Evolutionary conservation across 495 filamentous ascomycete genomes (phyloP).

Genomic region (Trichoderma asperelloides): DNA sequence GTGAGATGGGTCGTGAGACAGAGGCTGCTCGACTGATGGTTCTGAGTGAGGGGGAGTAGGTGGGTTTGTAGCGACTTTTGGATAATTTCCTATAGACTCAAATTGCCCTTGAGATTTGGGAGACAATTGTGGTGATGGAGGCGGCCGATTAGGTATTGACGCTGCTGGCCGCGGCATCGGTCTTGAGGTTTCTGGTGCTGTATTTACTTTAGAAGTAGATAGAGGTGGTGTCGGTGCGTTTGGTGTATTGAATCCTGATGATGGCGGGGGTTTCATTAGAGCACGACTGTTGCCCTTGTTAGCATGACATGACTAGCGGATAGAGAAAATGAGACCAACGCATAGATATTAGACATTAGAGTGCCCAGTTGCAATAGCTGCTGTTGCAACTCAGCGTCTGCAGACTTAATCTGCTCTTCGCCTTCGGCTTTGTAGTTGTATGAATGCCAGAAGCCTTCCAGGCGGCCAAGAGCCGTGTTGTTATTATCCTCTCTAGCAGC

Average conservation of each 20-base stretch:
- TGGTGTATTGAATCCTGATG: neutral
- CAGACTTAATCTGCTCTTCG: constrained; percentile 7
- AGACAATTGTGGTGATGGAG: neutral
- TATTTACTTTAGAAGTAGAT: neutral
- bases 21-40: neutral
- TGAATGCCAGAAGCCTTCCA: constrained; percentile 7
- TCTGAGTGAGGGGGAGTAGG: neutral
- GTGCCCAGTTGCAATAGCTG: neutral
- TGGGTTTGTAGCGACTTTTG: neutral
- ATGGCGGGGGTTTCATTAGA: constrained; percentile 1
- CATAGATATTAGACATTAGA: constrained; percentile 7
- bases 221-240: neutral
- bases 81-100: neutral
- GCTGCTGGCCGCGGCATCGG: neutral
- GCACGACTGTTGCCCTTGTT: neutral
- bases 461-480: neutral
- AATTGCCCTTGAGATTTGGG: neutral
- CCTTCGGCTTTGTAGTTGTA: constrained; percentile 5
- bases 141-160: neutral
- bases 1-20: neutral
- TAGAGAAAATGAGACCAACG: neutral
- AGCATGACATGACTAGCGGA: neutral
- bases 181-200: neutral
- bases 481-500: constrained; percentile 3
- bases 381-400: constrained; percentile 7